Percentiles rank a stretch among this genome's conserved stretches.
phyloP scores from a whole-genome alignment of 371 early-diverging fungal genomes.

The Dichotomocladium elegans region DNA sequence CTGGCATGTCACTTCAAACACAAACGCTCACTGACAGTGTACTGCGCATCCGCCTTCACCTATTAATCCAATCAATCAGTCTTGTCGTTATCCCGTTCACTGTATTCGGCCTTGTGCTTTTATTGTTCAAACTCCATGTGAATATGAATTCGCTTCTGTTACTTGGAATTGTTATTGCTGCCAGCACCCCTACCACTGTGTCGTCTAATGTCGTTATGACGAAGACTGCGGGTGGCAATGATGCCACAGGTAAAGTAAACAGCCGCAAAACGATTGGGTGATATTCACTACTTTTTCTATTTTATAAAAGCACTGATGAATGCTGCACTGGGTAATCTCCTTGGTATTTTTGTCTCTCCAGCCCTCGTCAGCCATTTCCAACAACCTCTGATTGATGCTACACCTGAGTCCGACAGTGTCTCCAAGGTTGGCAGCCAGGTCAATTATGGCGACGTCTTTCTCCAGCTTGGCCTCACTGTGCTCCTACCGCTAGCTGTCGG shows the following conservation, averaged over 20 bases:
- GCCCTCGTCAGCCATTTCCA: conserved; percentile 39
- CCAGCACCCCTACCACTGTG: conserved; percentile 64
- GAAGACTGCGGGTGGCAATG: conserved; percentile 60
- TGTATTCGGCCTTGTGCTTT: conserved; percentile 47
- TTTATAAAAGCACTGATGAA: conserved; percentile 53
- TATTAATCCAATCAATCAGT: conserved; percentile 53
- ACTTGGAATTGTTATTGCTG: conserved; percentile 57
- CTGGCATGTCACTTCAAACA: conserved; percentile 60
- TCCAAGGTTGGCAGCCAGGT: conserved; percentile 29
- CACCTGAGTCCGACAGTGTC: conserved; percentile 20
- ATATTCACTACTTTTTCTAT: not conserved
- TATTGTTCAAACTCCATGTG: conserved; percentile 38
- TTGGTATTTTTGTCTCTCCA: conserved; percentile 62
- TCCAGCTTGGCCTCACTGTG: conserved; percentile 57
- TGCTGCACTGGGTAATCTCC: conserved; percentile 62
- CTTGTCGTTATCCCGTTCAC: conserved; percentile 56
- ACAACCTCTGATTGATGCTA: conserved; percentile 22
- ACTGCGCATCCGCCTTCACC: conserved; percentile 51
- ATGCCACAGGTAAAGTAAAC: conserved; percentile 25
- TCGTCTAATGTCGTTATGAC: conserved; percentile 74
- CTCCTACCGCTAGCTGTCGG: conserved; percentile 55
- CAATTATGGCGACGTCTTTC: conserved; percentile 43
- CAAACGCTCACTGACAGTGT: conserved; percentile 47
- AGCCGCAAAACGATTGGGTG: conserved; percentile 3
- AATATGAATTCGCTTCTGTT: conserved; percentile 47